Percentiles rank a stretch among this genome's conserved stretches.
Conservation (phyloP, 768 basidiomycete species). For the Boletus sensibilis region DNA sequence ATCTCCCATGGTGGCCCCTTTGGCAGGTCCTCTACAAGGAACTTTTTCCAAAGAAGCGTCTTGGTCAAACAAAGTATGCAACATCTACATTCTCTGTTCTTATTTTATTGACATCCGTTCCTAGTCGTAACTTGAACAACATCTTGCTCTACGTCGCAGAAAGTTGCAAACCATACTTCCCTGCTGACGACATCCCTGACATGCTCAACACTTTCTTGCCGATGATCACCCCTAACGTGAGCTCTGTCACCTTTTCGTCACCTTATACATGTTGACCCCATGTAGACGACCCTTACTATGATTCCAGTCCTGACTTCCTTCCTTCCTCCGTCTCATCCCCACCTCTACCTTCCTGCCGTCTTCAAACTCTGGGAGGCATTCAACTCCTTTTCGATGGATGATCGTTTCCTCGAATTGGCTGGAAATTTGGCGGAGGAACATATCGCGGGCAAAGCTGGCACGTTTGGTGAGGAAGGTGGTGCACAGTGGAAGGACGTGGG, state of each 20-base stretch:
- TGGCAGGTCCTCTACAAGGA: conserved; percentile 75
- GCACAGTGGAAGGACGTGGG: conserved; percentile 80
- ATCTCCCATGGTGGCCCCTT: conserved; percentile 73
- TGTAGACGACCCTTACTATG: conserved; percentile 66
- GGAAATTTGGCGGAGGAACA: conserved; percentile 73
- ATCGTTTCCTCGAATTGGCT: conserved; percentile 68
- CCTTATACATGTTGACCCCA: conserved; percentile 3
- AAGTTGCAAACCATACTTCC: conserved; percentile 67
- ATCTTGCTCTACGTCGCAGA: conserved; percentile 74
- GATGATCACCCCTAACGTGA: conserved; percentile 65
- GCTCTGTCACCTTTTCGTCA: conserved; percentile 20
- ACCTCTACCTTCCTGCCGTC: conserved; percentile 67
- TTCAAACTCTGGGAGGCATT: conserved; percentile 80
- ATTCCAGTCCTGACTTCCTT: conserved; percentile 77
- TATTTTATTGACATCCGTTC: conserved; percentile 6
- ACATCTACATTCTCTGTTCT: background rate
- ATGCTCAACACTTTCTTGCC: conserved; percentile 77
- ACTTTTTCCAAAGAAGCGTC: conserved; percentile 66
- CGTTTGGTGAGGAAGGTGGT: conserved; percentile 52
- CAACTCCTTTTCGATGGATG: conserved; percentile 71
- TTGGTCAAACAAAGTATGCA: conserved; percentile 59
- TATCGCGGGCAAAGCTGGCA: conserved; percentile 58
- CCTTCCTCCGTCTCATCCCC: conserved; percentile 63
- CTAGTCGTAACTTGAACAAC: conserved; percentile 64
- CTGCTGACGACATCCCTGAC: conserved; percentile 57